These are phyloP conservation scores for Penicillium manginii DNA, from an alignment of 495 filamentous ascomycete genomes.

Conservation along the genomic window DNA sequence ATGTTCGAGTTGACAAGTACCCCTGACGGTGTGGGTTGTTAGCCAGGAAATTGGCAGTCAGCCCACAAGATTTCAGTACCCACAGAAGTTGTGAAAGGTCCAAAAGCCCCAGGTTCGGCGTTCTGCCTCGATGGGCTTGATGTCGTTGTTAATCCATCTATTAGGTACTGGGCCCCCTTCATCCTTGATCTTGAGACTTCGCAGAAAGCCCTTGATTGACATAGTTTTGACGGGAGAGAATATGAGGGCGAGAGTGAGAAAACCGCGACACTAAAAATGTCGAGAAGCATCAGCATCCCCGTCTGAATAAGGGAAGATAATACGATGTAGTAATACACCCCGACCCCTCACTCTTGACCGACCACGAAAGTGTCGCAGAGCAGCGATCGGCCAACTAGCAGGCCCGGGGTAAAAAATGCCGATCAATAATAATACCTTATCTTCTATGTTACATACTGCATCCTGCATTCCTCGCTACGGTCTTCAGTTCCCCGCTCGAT, in stretches of 20 bases:
- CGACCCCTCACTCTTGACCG: background rate
- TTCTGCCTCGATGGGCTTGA: conserved; percentile 29
- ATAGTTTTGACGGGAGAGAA: too few relatives aligned
- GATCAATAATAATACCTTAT: background rate
- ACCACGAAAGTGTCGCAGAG: background rate
- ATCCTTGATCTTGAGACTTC: conserved; percentile 18
- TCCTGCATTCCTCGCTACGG: background rate
- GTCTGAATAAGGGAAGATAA: background rate
- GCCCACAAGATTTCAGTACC: background rate
- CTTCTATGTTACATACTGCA: background rate
- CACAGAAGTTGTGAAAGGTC: conserved; percentile 34
- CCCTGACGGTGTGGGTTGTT: conserved; percentile 11
- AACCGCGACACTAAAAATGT: too few relatives aligned
- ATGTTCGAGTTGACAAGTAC: conserved; percentile 29
- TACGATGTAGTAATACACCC: background rate
- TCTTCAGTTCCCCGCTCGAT: too few relatives aligned
- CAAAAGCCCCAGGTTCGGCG: conserved; percentile 30
- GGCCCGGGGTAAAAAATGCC: background rate
- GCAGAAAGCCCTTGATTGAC: background rate
- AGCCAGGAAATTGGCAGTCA: background rate
- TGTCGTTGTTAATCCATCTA: conserved; percentile 34
- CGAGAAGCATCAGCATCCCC: too few relatives aligned
- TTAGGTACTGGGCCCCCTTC: conserved; percentile 21
- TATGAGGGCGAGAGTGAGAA: too few relatives aligned
- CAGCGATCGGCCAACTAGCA: background rate